Conservation (phyloP, 2,329 filamentous ascomycete genomes). For the Malbranchea zuffiana region DNA sequence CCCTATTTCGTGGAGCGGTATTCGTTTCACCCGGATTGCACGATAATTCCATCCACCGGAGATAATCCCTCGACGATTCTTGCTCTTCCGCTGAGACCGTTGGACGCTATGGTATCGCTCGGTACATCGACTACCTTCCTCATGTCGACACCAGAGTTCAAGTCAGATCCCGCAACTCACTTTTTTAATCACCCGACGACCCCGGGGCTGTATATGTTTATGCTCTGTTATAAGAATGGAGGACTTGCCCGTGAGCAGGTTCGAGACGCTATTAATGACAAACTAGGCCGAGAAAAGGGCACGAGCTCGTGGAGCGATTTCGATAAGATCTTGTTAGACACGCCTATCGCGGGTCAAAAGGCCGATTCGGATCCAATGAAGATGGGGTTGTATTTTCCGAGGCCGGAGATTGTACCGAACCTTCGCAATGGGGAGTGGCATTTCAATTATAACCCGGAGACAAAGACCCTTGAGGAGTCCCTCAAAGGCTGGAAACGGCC, state of each 20-base stretch:
- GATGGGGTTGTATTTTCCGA: conserved; percentile 86
- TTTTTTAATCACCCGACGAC: conserved; percentile 98
- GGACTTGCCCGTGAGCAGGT: conserved; percentile 84
- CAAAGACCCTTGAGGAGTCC: conserved; percentile 43
- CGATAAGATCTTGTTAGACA: conserved; percentile 59
- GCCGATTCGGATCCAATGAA: conserved; percentile 52
- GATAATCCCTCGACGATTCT: conserved; percentile 96
- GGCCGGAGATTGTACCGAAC: conserved; percentile 92
- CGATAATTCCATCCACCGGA: conserved; percentile 77
- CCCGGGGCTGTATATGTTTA: conserved; percentile 92
- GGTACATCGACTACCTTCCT: conserved; percentile 95
- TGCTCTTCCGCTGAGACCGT: conserved; percentile 70
- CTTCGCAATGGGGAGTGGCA: conserved; percentile 78
- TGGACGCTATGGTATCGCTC: conserved; percentile 87
- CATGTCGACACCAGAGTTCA: conserved; percentile 89
- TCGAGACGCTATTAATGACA: conserved; percentile 62
- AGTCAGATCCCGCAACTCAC: conserved; percentile 81
- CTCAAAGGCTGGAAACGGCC: conserved; percentile 45
- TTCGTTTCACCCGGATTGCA: conserved; percentile 64
- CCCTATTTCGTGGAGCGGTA: conserved; percentile 69
- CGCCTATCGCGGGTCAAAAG: conserved; percentile 57
- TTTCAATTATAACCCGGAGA: conserved; percentile 49
- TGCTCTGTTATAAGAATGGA: conserved; percentile 99
- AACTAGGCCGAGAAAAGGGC: conserved; percentile 34
- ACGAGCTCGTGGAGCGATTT: conserved; percentile 63